These are phyloP conservation scores for Sextonia rubra DNA, from an alignment of 164 flowering plant genomes.

Conservation along the genomic window DNA sequence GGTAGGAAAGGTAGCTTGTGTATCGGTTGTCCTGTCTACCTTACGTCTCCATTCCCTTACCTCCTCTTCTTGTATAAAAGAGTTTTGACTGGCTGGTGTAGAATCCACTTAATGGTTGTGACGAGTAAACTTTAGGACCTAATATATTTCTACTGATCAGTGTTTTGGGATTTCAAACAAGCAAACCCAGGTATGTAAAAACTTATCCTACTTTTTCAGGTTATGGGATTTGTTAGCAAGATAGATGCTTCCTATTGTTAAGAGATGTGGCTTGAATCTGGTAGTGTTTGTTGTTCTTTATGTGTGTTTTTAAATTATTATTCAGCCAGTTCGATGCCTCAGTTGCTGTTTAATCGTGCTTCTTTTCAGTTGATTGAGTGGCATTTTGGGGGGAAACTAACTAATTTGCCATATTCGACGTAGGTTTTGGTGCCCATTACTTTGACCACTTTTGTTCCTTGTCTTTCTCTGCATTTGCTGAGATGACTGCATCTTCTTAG, in stretches of 20 bases:
- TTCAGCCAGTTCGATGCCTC: neutral
- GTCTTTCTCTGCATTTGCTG: too few species aligned
- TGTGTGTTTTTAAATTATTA: neutral
- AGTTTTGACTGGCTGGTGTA: neutral
- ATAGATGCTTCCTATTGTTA: neutral
- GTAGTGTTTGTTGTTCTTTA: neutral
- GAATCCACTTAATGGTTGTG: neutral
- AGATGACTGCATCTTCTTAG: too few species aligned
- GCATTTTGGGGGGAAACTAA: too few species aligned
- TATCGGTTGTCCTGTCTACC: neutral
- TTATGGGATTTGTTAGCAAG: neutral
- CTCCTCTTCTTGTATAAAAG: neutral
- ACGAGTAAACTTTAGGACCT: neutral
- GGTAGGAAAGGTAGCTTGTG: neutral
- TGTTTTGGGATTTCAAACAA: neutral
- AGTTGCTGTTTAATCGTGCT: too few species aligned
- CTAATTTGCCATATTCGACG: too few species aligned
- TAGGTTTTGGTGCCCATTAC: too few species aligned
- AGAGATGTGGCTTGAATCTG: neutral
- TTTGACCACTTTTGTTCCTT: too few species aligned
- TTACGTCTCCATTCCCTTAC: neutral
- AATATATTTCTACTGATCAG: neutral
- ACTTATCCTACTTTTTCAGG: neutral
- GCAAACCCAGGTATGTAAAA: conserved; percentile 4
- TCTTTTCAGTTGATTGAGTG: too few species aligned